These are phyloP conservation scores for Colletotrichum echinochloae DNA, from an alignment of 2,329 filamentous ascomycete species.

Conservation along the genomic window DNA sequence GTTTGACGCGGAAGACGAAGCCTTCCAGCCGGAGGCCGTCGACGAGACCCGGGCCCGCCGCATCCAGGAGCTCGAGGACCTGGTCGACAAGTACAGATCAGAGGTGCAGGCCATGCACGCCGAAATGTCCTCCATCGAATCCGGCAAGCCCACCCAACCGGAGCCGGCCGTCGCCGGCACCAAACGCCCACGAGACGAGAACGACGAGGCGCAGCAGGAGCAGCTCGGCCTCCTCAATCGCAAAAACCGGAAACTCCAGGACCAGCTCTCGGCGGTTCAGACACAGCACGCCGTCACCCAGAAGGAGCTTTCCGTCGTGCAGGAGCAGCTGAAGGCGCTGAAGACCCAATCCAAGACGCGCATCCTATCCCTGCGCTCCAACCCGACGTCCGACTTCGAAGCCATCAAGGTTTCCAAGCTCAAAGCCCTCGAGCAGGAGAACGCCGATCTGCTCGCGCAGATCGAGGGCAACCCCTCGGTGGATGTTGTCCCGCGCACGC, in stretches of 20 bases:
- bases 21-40: slow-evolving; percentile 83
- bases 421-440: slow-evolving; percentile 82
- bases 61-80: slow-evolving; percentile 83
- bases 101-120: slow-evolving; percentile 81
- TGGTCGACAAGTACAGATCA: slow-evolving; percentile 86
- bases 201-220: slow-evolving; percentile 71
- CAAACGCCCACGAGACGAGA: slow-evolving; percentile 72
- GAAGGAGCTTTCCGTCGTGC: slow-evolving; percentile 78
- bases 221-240: slow-evolving; percentile 86
- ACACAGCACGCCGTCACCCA: slow-evolving; percentile 78
- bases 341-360: slow-evolving; percentile 80
- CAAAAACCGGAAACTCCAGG: slow-evolving; percentile 88
- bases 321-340: slow-evolving; percentile 77
- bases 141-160: slow-evolving; percentile 52
- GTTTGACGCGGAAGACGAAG: slow-evolving; percentile 87
- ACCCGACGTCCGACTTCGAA: slow-evolving; percentile 89
- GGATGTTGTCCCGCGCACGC: slow-evolving; percentile 79
- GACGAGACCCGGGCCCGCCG: slow-evolving; percentile 81
- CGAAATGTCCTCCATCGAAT: slow-evolving; percentile 77
- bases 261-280: slow-evolving; percentile 77
- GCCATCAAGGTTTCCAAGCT: slow-evolving; percentile 87
- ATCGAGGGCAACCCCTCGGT: slow-evolving; percentile 64
- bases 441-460: slow-evolving; percentile 82
- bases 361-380: slow-evolving; percentile 87
- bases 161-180: slow-evolving; percentile 55